Evolutionary conservation across 768 basidiomycete genomes (phyloP).

Genomic region (Rhizopogon vesiculosus): DNA sequence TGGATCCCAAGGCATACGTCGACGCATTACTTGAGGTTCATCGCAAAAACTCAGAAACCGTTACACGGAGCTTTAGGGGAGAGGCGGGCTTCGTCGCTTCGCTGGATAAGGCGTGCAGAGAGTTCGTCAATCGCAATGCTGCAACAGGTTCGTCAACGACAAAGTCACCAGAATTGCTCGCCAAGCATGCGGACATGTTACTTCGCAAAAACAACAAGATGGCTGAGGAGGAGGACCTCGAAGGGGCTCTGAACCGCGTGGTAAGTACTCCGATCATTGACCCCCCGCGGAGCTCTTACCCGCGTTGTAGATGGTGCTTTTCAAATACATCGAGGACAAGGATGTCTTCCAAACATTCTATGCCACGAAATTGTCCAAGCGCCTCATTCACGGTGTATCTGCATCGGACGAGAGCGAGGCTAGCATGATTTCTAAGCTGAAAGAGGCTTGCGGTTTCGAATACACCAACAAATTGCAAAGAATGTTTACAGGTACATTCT

Average conservation of each 20-base stretch:
- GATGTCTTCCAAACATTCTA: constrained; percentile 99
- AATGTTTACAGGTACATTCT: constrained; percentile 84
- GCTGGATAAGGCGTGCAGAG: constrained; percentile 91
- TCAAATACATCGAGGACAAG: constrained; percentile 99
- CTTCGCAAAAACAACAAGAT: constrained; percentile 95
- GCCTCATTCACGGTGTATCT: constrained; percentile 86
- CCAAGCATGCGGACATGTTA: constrained; percentile 86
- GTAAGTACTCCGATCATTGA: constrained; percentile 39
- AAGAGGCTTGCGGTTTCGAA: constrained; percentile 95
- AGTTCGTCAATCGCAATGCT: constrained; percentile 91
- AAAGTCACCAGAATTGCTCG: constrained; percentile 88
- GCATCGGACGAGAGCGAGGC: constrained; percentile 96
- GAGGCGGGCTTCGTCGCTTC: constrained; percentile 93
- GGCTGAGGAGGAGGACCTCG: constrained; percentile 86
- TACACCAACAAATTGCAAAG: constrained; percentile 94
- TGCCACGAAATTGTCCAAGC: constrained; percentile 88
- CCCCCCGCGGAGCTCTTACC: constrained; percentile 4
- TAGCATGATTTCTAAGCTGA: constrained; percentile 97
- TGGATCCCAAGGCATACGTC: constrained; percentile 93
- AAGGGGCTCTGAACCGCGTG: constrained; percentile 85
- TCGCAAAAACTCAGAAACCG: constrained; percentile 86
- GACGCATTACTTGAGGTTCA: constrained; percentile 91
- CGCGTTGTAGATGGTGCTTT: constrained; percentile 77
- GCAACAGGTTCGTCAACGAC: constrained; percentile 81
- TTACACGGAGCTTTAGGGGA: constrained; percentile 83